These are phyloP conservation scores for Bipolaris cookei DNA, from an alignment of 2,329 filamentous ascomycete species.

Conservation along the genomic window DNA sequence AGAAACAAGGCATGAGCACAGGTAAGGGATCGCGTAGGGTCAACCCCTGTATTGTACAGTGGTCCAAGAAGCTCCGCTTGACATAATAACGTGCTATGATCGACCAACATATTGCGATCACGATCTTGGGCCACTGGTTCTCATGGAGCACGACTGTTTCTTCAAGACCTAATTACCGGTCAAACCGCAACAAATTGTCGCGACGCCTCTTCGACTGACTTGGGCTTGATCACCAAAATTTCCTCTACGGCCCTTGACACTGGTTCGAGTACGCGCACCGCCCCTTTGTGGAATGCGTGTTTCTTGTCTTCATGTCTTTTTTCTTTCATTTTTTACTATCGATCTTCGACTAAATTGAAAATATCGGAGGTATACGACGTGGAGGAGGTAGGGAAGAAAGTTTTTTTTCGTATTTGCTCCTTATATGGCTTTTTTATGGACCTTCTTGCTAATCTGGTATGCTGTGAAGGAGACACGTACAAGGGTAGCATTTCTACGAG, in stretches of 20 bases:
- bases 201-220: conserved; percentile 7
- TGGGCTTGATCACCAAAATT: neutral
- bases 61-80: neutral
- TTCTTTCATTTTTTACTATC: neutral
- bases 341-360: conserved; percentile 8
- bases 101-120: neutral
- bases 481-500: neutral
- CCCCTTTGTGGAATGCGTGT: neutral
- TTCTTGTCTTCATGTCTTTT: neutral
- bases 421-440: neutral
- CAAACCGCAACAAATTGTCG: conserved; percentile 5
- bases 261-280: neutral
- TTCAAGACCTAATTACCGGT: conserved; percentile 2
- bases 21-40: neutral
- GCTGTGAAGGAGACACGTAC: neutral
- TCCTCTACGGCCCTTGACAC: neutral
- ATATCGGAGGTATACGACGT: neutral
- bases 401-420: neutral
- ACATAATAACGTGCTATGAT: conserved; percentile 5
- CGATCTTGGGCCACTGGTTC: conserved; percentile 2
- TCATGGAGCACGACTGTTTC: conserved; percentile 3
- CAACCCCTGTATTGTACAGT: conserved; percentile 8
- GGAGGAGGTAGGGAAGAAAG: neutral
- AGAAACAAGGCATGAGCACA: conserved; percentile 3
- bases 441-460: neutral